These are phyloP conservation scores for Pythium pyrilobum DNA, from an alignment of 352 stramenopile species.

Conservation along the genomic window DNA sequence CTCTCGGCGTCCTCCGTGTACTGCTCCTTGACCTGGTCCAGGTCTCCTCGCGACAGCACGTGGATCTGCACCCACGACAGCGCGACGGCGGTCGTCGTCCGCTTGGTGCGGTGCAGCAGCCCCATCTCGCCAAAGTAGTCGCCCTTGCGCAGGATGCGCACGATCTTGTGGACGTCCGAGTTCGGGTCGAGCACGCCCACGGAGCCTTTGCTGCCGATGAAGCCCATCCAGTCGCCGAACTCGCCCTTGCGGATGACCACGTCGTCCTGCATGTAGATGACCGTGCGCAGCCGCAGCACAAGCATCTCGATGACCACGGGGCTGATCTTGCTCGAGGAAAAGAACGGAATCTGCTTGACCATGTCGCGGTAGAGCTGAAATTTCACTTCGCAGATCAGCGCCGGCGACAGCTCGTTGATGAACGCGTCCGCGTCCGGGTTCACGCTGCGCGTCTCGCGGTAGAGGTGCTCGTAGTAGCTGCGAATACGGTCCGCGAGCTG, in stretches of 20 bases:
- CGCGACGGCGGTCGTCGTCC: conserved; percentile 58
- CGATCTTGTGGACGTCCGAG: conserved; percentile 37
- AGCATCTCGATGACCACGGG: conserved; percentile 68
- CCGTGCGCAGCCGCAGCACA: conserved; percentile 53
- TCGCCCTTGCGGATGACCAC: conserved; percentile 73
- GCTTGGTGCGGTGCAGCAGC: conserved; percentile 53
- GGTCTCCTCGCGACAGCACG: conserved; percentile 47
- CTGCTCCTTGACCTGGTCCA: conserved; percentile 59
- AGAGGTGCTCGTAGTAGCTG: conserved; percentile 66
- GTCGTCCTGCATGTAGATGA: conserved; percentile 81
- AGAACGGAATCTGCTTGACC: conserved; percentile 72
- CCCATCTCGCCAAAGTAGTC: conserved; percentile 81
- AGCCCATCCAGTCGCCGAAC: conserved; percentile 77
- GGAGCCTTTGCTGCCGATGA: conserved; percentile 62
- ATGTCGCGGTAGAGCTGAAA: conserved; percentile 72
- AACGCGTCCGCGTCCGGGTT: conserved; percentile 61
- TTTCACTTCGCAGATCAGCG: conserved; percentile 69
- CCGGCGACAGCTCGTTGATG: conserved; percentile 67
- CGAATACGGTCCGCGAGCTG: conserved; percentile 45
- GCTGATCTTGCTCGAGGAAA: conserved; percentile 49
- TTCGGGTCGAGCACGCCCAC: conserved; percentile 59
- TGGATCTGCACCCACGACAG: conserved; percentile 76
- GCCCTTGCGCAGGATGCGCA: conserved; percentile 58
- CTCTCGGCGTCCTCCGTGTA: conserved; percentile 51
- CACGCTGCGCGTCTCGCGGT: conserved; percentile 61